Conservation (phyloP, 192 early-diverging fungal genomes). For the Phycomyces blakesleeanus region DNA sequence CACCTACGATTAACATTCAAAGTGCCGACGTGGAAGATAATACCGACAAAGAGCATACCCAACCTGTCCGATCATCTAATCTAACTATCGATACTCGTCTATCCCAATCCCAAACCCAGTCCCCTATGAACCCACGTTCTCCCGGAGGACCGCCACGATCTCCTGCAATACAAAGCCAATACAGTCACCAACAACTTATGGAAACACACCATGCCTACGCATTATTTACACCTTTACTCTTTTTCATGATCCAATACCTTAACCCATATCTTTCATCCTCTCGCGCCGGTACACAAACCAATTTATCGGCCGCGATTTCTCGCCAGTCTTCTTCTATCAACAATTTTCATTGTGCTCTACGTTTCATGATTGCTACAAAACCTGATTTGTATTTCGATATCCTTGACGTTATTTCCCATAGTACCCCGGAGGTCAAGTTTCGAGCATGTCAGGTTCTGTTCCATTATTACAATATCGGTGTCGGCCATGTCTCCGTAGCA, state of each 20-base stretch:
- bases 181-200: slow-evolving; percentile 27
- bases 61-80: neutral
- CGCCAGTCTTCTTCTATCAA: slow-evolving; percentile 33
- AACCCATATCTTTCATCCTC: slow-evolving; percentile 27
- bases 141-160: slow-evolving; percentile 9
- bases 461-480: slow-evolving; percentile 38
- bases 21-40: slow-evolving; percentile 18
- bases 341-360: slow-evolving; percentile 45
- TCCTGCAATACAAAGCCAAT: slow-evolving; percentile 29
- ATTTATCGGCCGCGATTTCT: slow-evolving; percentile 7
- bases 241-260: slow-evolving; percentile 47
- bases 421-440: slow-evolving; percentile 25
- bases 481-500: slow-evolving; percentile 44
- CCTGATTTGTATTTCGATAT: slow-evolving; percentile 48
- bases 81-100: slow-evolving; percentile 32
- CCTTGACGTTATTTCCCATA: slow-evolving; percentile 47
- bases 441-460: slow-evolving; percentile 42
- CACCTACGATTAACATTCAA: slow-evolving; percentile 35
- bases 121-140: slow-evolving; percentile 11
- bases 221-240: slow-evolving; percentile 46
- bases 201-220: slow-evolving; percentile 43
- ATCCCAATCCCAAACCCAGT: neutral
- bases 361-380: slow-evolving; percentile 43
- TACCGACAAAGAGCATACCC: neutral
- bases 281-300: slow-evolving; percentile 6